Percentiles rank a stretch among this genome's conserved stretches.
phyloP scores from a whole-genome alignment of 2,329 filamentous ascomycete species.

The Hypoxylon sp. region DNA sequence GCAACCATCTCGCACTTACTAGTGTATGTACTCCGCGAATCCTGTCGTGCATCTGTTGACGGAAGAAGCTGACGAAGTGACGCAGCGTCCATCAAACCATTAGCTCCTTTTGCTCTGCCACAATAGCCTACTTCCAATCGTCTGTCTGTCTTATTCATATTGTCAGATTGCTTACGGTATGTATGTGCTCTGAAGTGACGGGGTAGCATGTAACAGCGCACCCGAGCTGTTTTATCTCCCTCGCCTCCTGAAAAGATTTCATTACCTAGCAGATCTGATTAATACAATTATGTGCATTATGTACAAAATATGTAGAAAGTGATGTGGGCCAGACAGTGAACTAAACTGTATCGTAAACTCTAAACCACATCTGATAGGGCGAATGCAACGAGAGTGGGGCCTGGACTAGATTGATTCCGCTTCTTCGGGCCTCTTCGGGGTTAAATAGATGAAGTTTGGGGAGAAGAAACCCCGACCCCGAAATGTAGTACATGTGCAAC shows the following conservation, averaged over 20 bases:
- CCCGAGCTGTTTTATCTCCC: constrained; percentile 22
- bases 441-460: constrained; percentile 26
- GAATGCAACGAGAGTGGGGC: constrained; percentile 14
- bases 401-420: constrained; percentile 26
- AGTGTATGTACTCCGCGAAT: constrained; percentile 31
- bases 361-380: constrained; percentile 29
- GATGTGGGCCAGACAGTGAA: constrained; percentile 1
- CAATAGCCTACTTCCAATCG: constrained; percentile 11
- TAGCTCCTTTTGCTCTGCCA: constrained; percentile 19
- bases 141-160: constrained; percentile 28
- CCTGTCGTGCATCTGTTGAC: constrained; percentile 21
- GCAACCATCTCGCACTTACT: constrained; percentile 17
- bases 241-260: constrained; percentile 16
- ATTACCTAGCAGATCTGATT: constrained; percentile 12
- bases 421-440: constrained; percentile 36
- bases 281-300: constrained; percentile 1
- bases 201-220: constrained; percentile 21
- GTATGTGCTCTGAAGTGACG: constrained; percentile 9
- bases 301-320: background rate
- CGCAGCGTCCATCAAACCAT: constrained; percentile 31
- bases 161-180: constrained; percentile 24
- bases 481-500: constrained; percentile 23
- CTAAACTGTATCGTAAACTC: constrained; percentile 18
- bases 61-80: constrained; percentile 32
- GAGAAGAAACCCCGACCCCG: constrained; percentile 19